Evolutionary conservation across 805 yeast species (phyloP), one percentile per base, ranked within the genome.

Genomic region (Lachancea nothofagi): DNA sequence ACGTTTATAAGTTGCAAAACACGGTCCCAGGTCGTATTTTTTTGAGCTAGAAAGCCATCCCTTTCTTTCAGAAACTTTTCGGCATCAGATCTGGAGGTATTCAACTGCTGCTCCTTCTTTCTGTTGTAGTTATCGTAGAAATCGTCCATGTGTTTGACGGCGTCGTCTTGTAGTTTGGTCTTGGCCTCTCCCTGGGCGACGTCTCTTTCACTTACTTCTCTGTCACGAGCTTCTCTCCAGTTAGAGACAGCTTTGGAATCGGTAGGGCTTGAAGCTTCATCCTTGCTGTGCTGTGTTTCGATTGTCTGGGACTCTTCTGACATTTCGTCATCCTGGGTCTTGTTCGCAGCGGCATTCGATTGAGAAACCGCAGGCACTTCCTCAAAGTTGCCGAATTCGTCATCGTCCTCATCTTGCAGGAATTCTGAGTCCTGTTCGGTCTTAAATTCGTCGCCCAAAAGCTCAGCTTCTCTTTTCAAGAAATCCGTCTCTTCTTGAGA

Each of bases 91-190:
- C 71, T 70, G 9, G 84, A 80, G 43, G 74, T 72, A 44, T 75
- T 79, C 41, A 80, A 66, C 37, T 78, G 75, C 48, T 74, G 74
- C 38, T 86, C 90, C 62, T 79, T 83, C 68, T 89, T 89, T 57
- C 72, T 70, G 66, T 86, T 88, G 71, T 90, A 90, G 57, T 80
- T 81, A 53, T 86, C 95, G 63, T 90, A 90, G 62, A 90, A 90
- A 48, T 84, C 95, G 60, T 90, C 96, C 55, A 88, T 77, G 39
- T 87, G 80, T 59, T 79, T 78, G 55, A 77, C 76, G 7, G 97
- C 97, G 46, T 81, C 80, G 37, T 76, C 74, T 41, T 82, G 74
- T 43, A 87, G 72, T 44, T 79, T 86, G 22, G 68, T 68, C 55
- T 82, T 75, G 59, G 77, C 83, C 50, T 75, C 67, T 15, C 66